Conservation (phyloP, 768 basidiomycete genomes). For the Tylopilus vinaceipallidus region DNA sequence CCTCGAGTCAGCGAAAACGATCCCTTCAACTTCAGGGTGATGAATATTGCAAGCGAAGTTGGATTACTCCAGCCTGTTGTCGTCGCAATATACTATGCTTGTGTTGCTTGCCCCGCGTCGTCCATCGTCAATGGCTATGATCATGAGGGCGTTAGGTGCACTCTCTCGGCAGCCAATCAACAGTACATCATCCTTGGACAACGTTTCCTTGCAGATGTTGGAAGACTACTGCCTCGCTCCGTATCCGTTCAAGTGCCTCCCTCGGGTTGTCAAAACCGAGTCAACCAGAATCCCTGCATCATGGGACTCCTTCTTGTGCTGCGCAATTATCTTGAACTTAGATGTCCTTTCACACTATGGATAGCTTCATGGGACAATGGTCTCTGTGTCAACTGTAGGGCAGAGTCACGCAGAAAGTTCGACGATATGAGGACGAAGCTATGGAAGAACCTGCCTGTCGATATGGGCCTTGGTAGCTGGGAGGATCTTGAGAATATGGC, state of each 20-base stretch:
- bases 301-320: background rate
- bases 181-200: constrained; percentile 1
- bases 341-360: constrained; percentile 1
- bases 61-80: constrained; percentile 1
- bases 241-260: background rate
- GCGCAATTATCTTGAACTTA: background rate
- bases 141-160: background rate
- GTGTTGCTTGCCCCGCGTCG: constrained; percentile 4
- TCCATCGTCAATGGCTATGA: constrained; percentile 11
- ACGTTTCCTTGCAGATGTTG: background rate
- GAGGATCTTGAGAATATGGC: constrained; percentile 3
- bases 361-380: background rate
- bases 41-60: constrained; percentile 14
- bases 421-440: background rate
- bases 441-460: constrained; percentile 3
- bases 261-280: background rate
- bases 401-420: background rate
- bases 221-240: background rate
- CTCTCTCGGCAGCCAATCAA: background rate
- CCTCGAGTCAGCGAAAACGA: constrained; percentile 8
- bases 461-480: constrained; percentile 6
- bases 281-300: background rate
- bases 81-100: constrained; percentile 4
- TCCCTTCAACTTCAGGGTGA: constrained; percentile 12
- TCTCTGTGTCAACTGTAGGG: background rate